Base-by-base conservation (phyloP, 441 rosid species). In the Pelargonium fulgidum region DNA sequence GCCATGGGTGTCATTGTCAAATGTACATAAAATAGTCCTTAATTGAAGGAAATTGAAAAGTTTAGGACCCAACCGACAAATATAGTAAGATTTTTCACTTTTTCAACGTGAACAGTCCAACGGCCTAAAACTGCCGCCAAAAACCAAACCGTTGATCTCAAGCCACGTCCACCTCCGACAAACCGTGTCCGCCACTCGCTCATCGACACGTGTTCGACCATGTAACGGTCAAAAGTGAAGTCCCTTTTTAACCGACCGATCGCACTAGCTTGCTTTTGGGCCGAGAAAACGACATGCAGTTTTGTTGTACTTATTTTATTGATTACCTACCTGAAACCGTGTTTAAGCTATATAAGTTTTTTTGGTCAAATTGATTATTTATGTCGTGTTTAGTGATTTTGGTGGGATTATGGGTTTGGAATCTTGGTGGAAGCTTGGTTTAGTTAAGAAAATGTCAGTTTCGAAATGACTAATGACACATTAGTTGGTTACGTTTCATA, bases 81-180 rank as follows among this genome's bases (percentile, higher is more conserved):
- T 12, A n/a, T 22, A 22, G n/a, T n/a, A n/a, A 48, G 16, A 6
- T 2, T 48, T 48, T 48, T 48, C 56, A 8, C 12, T 48, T 48
- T 13, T 2, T 48, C 3, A 48, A 10, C 12, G 56, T 48, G 24
- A 22, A 22, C 24, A 22, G 24, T 22, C 24, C 24, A 22, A 22
- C 24, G 24, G 24, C 24, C 24, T 22, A 22, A 22, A 54, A 54
- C 61, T 54, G 61, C 61, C 61, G 61, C 61, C 61, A 14, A 54
- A 54, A 22, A 54, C 61, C 61, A 20, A 54, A 3, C 61, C 61
- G 20, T 54, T 14, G 61, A 54, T n/a, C 22, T n/a, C 61, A 16
- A 54, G 61, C 61, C 61, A 54, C 61, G 61, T 54, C 17, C 61
- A 54, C 61, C 61, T 50, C 61, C 61, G 61, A 14, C 24, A 22